These are phyloP conservation scores for Phytophthora palmivora DNA, from an alignment of 352 stramenopile genomes.

Conservation along the genomic window DNA sequence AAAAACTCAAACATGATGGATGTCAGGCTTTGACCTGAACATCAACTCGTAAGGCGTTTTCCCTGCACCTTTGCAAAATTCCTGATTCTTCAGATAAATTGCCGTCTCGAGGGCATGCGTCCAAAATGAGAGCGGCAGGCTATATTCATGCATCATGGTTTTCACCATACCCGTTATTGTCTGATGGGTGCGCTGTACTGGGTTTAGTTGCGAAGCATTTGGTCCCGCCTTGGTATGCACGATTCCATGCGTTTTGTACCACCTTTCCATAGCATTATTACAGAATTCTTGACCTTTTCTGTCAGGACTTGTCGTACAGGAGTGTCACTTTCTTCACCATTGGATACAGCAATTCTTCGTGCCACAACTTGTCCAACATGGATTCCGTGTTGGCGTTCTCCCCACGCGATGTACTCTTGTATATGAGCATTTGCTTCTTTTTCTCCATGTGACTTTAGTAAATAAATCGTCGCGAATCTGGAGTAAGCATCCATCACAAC, in stretches of 20 bases:
- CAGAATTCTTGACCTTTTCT: slow-evolving; percentile 11
- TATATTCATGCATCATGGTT: slow-evolving; percentile 13
- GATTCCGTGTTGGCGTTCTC: slow-evolving; percentile 10
- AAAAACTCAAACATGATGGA: too few species aligned
- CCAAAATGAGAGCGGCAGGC: slow-evolving; percentile 5
- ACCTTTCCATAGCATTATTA: slow-evolving; percentile 5
- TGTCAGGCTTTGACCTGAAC: too few species aligned
- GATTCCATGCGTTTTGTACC: slow-evolving; percentile 14
- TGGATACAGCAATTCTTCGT: neutral
- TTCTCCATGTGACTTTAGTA: too few species aligned
- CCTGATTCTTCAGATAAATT: too few species aligned
- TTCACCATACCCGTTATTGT: slow-evolving; percentile 8
- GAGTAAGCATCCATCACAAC: too few species aligned
- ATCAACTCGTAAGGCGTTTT: too few species aligned
- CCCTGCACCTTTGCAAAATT: too few species aligned
- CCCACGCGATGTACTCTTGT: slow-evolving; percentile 10
- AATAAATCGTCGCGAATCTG: too few species aligned
- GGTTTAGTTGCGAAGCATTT: slow-evolving; percentile 8
- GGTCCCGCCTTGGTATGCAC: slow-evolving; percentile 10
- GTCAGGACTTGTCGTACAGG: slow-evolving; percentile 1
- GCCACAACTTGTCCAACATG: neutral
- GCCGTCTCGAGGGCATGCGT: neutral
- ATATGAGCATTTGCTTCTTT: neutral
- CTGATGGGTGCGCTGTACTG: slow-evolving; percentile 3
- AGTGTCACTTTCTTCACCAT: neutral